Percentiles rank a stretch among this genome's conserved stretches.
Evolutionary conservation across 1,284 basidiomycete genomes (phyloP).

Genomic region (Cryptococcus sp.): DNA sequence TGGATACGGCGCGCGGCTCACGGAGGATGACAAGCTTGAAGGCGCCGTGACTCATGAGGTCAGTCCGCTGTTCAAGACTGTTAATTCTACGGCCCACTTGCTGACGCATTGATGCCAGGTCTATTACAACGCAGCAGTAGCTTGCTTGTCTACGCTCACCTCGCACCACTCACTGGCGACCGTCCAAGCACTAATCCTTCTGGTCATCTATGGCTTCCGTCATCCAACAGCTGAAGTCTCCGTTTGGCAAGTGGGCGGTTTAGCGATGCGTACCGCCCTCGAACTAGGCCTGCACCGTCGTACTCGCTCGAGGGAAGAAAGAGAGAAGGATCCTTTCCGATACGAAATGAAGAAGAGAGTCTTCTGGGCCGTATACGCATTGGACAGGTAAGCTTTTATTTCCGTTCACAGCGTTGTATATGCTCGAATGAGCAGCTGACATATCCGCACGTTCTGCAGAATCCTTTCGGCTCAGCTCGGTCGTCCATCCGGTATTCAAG

Average conservation of each 20-base stretch:
- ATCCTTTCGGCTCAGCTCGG: constrained; percentile 38
- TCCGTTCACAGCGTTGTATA: background rate
- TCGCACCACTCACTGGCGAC: constrained; percentile 34
- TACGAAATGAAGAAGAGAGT: constrained; percentile 38
- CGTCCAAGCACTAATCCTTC: constrained; percentile 30
- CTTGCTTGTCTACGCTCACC: constrained; percentile 32
- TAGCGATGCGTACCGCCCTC: constrained; percentile 34
- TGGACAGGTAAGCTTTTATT: constrained; percentile 32
- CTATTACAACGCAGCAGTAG: constrained; percentile 35
- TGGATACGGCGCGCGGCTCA: constrained; percentile 35
- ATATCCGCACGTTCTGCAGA: constrained; percentile 5
- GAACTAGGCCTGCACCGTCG: constrained; percentile 35
- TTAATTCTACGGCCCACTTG: too few species aligned
- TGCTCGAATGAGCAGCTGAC: background rate
- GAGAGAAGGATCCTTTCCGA: constrained; percentile 28
- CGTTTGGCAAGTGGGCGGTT: constrained; percentile 34
- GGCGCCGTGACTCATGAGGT: constrained; percentile 35
- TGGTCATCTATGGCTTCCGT: constrained; percentile 34
- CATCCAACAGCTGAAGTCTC: constrained; percentile 35
- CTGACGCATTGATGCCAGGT: constrained; percentile 12
- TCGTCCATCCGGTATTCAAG: constrained; percentile 33
- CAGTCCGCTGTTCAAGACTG: constrained; percentile 3
- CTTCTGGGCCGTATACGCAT: constrained; percentile 36
- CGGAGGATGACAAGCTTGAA: constrained; percentile 28
- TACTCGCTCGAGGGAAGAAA: constrained; percentile 20